A percentile compares a stretch with the other conserved stretches of the same genome.
phyloP scores from a whole-genome alignment of 1,139 yeast species.

The Saccharomyces hybrid region DNA sequence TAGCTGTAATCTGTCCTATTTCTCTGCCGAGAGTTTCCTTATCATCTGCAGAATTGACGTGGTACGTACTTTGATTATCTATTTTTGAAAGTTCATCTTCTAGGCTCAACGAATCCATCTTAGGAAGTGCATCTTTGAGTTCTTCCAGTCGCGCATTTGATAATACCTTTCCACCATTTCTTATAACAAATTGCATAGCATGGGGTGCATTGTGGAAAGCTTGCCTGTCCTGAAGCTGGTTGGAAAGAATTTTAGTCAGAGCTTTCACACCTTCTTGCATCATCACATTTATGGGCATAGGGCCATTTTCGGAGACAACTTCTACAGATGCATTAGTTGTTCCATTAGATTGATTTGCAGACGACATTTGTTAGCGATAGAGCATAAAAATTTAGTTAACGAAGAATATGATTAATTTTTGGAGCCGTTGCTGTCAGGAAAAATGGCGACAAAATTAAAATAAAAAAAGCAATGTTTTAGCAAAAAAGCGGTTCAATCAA shows the following conservation, averaged over 20 bases:
- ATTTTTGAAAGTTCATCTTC: slow-evolving; percentile 11
- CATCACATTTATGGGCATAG: slow-evolving; percentile 28
- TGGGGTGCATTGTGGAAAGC: slow-evolving; percentile 15
- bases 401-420: background rate
- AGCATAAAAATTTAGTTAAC: background rate
- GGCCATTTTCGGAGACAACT: slow-evolving; percentile 25
- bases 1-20: background rate
- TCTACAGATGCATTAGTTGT: slow-evolving; percentile 21
- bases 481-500: too few relatives aligned
- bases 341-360: slow-evolving; percentile 1
- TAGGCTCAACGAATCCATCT: background rate
- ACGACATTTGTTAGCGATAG: background rate
- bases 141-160: background rate
- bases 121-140: background rate
- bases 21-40: background rate
- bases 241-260: slow-evolving; percentile 23
- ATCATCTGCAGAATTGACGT: slow-evolving; percentile 2
- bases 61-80: slow-evolving; percentile 11
- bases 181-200: slow-evolving; percentile 24
- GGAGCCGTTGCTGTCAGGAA: background rate
- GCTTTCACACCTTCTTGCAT: slow-evolving; percentile 33
- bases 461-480: background rate
- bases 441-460: background rate
- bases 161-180: slow-evolving; percentile 9
- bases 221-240: slow-evolving; percentile 24